Evolutionary conservation across 1,139 yeast species (phyloP).

Genomic region (Ogataea hybrid): DNA sequence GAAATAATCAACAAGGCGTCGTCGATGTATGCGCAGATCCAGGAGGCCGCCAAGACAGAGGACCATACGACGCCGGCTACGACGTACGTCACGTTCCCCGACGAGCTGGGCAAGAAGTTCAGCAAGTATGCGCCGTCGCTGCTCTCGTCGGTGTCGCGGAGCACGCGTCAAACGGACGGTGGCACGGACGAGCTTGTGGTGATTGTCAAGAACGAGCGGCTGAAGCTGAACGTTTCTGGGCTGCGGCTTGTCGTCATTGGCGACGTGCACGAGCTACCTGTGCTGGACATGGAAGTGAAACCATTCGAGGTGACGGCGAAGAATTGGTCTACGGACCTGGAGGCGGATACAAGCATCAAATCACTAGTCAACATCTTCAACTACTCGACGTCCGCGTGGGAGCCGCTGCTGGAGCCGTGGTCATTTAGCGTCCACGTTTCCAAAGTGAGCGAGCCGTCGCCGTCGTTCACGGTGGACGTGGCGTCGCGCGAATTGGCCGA

Average conservation of each 20-base stretch:
- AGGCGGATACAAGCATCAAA: constrained; percentile 68
- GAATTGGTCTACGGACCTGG: constrained; percentile 89
- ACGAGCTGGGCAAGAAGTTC: constrained; percentile 57
- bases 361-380: constrained; percentile 80
- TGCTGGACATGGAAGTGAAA: constrained; percentile 73
- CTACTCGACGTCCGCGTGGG: constrained; percentile 94
- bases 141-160: constrained; percentile 41
- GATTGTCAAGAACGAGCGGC: constrained; percentile 66
- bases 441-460: constrained; percentile 42
- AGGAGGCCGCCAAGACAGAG: constrained; percentile 27
- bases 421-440: constrained; percentile 74
- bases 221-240: constrained; percentile 75
- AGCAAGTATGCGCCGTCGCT: constrained; percentile 70
- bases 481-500: constrained; percentile 77
- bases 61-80: constrained; percentile 18
- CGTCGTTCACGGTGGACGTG: constrained; percentile 56
- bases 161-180: constrained; percentile 31
- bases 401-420: constrained; percentile 90
- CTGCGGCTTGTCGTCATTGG: constrained; percentile 86
- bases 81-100: constrained; percentile 44
- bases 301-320: constrained; percentile 71
- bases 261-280: constrained; percentile 91
- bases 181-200: constrained; percentile 33
- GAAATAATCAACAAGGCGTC: constrained; percentile 72
- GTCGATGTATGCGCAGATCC: constrained; percentile 42